phyloP scores from a whole-genome alignment of 2,329 filamentous ascomycete genomes.

The Aspergillus texensis region DNA sequence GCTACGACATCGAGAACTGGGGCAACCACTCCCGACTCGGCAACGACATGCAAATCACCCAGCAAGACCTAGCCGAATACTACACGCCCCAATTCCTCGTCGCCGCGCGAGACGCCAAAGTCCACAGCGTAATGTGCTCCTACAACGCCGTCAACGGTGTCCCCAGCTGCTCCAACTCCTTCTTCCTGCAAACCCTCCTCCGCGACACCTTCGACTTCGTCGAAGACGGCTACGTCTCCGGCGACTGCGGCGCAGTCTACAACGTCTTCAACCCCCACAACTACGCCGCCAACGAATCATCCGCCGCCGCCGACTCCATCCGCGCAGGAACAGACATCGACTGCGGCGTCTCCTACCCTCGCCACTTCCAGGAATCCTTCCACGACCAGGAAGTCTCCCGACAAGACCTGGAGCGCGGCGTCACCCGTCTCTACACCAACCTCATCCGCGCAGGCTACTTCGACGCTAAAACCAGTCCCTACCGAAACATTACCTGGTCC shows the following conservation, averaged over 20 bases:
- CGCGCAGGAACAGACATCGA: conserved; percentile 58
- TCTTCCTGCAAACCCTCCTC: conserved; percentile 64
- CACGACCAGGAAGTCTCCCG: conserved; percentile 49
- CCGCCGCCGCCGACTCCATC: conserved; percentile 52
- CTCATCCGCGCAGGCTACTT: conserved; percentile 58
- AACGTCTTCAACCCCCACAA: conserved; percentile 62
- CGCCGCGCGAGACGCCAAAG: conserved; percentile 61
- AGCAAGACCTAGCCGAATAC: conserved; percentile 69
- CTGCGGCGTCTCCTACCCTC: conserved; percentile 55
- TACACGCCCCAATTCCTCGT: conserved; percentile 68
- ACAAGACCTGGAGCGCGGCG: conserved; percentile 49
- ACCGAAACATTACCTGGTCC: conserved; percentile 56
- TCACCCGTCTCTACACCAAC: conserved; percentile 53
- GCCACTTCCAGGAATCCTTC: conserved; percentile 48
- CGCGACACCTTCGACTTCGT: conserved; percentile 68
- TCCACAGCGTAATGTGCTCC: conserved; percentile 63
- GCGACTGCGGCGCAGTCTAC: conserved; percentile 66
- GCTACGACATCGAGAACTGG: conserved; percentile 59
- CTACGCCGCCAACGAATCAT: conserved; percentile 44
- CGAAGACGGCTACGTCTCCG: conserved; percentile 62
- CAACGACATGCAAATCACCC: conserved; percentile 58
- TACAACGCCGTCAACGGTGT: conserved; percentile 69
- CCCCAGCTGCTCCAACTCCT: conserved; percentile 65
- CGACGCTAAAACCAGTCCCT: conserved; percentile 48
- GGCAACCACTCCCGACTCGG: conserved; percentile 47